A percentile compares a stretch with the other conserved stretches of the same genome.
Conservation (phyloP, 2,329 filamentous ascomycete species). For the Alternaria gansuensis region DNA sequence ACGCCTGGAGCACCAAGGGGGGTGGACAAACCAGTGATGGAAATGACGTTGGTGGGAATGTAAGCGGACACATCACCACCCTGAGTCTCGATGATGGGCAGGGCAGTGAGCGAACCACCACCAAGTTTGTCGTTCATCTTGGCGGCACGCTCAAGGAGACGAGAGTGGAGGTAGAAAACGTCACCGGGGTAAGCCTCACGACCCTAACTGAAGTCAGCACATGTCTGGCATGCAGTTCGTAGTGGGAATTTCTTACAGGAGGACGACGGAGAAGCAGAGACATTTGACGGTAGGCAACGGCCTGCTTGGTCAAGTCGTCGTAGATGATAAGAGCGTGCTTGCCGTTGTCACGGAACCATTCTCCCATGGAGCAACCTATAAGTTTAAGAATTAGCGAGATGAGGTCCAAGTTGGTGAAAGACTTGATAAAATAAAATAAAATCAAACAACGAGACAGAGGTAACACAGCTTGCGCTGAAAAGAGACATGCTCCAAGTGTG, state of each 20-base stretch:
- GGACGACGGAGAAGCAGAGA: conserved; percentile 96
- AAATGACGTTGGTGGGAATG: conserved; percentile 99
- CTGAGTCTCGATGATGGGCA: conserved; percentile 96
- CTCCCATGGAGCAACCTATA: conserved; percentile 8
- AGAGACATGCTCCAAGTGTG: too few relatives aligned
- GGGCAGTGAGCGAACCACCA: conserved; percentile 94
- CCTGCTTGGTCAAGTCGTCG: conserved; percentile 98
- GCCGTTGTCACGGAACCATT: conserved; percentile 78
- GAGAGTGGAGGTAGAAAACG: conserved; percentile 60
- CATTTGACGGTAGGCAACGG: conserved; percentile 98
- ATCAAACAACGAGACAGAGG: too few relatives aligned
- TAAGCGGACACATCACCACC: conserved; percentile 99
- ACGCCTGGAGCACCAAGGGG: too few relatives aligned
- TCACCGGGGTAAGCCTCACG: conserved; percentile 99
- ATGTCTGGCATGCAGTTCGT: background rate
- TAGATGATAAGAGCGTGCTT: conserved; percentile 90
- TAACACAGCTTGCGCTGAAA: too few relatives aligned
- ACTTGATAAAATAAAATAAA: too few relatives aligned
- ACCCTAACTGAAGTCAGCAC: conserved; percentile 50
- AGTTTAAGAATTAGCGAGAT: background rate
- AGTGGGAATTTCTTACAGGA: conserved; percentile 61
- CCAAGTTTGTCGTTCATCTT: conserved; percentile 98
- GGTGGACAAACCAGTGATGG: conserved; percentile 74
- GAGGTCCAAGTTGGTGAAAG: too few relatives aligned
- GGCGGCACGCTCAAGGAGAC: conserved; percentile 98